A percentile compares a stretch with the other conserved stretches of the same genome.
phyloP scores from a whole-genome alignment of 306 rosid species.

The Pyrus communis region DNA sequence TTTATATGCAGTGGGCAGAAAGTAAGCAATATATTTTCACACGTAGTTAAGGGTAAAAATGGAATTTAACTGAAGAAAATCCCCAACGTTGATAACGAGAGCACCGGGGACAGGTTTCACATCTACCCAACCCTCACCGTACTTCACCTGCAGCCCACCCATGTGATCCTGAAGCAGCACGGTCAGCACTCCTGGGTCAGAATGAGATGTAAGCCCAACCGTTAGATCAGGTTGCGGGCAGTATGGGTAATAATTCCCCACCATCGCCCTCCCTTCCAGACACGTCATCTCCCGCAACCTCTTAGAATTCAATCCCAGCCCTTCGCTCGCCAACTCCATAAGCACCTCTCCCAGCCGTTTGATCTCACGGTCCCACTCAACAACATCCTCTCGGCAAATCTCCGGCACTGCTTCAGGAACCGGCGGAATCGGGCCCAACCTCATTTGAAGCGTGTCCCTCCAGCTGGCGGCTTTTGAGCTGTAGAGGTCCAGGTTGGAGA shows the following conservation, averaged over 20 bases:
- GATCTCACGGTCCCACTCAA: slow-evolving; percentile 48
- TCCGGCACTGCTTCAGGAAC: slow-evolving; percentile 37
- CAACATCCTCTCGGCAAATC: slow-evolving; percentile 34
- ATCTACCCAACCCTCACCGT: slow-evolving; percentile 49
- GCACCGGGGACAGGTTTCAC: slow-evolving; percentile 64
- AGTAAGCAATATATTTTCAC: too few species aligned
- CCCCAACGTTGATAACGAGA: slow-evolving; percentile 71
- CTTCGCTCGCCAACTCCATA: slow-evolving; percentile 26
- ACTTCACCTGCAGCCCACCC: slow-evolving; percentile 74
- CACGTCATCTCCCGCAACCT: slow-evolving; percentile 26
- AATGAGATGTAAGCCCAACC: slow-evolving; percentile 63
- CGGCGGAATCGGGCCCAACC: slow-evolving; percentile 24
- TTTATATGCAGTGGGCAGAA: too few species aligned
- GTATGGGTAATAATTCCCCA: slow-evolving; percentile 33
- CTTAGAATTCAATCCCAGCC: slow-evolving; percentile 31
- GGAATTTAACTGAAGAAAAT: slow-evolving; percentile 58
- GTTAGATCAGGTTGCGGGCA: slow-evolving; percentile 43
- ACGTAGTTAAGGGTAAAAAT: not conserved
- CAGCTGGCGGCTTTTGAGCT: slow-evolving; percentile 58
- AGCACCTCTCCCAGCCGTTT: slow-evolving; percentile 35
- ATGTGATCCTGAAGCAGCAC: slow-evolving; percentile 64
- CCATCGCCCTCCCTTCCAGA: slow-evolving; percentile 25
- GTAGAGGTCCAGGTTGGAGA: slow-evolving; percentile 32
- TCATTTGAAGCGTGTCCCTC: slow-evolving; percentile 60
- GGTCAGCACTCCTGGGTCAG: slow-evolving; percentile 68